Conservation (phyloP, 163 green algal genomes). For the Chlamydomonas reinhardtii region DNA sequence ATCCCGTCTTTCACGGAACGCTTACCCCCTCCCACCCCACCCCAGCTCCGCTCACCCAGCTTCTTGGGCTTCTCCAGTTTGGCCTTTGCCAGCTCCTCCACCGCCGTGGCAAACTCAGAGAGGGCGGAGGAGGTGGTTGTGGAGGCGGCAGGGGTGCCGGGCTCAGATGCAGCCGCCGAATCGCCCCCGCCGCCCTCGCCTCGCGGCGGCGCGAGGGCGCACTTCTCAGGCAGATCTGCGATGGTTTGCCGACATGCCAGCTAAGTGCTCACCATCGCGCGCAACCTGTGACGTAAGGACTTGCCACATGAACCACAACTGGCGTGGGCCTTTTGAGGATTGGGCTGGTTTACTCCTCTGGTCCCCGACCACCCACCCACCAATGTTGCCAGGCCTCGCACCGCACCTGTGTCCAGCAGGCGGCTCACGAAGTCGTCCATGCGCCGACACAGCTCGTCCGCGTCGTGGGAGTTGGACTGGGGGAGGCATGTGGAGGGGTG, state of each 20-base stretch:
- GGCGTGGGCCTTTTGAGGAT: no score
- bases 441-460: conserved; percentile 72
- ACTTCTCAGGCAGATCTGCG: conserved; percentile 44
- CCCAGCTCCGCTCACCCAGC: conserved; percentile 62
- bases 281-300: no score
- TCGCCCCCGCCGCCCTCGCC: neutral
- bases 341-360: no score
- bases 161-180: neutral
- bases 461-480: conserved; percentile 81
- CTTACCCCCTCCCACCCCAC: no score
- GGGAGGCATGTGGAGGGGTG: conserved; percentile 13
- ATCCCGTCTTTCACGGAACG: no score
- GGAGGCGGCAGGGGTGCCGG: neutral
- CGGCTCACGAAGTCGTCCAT: conserved; percentile 84
- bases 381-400: no score
- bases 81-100: conserved; percentile 86
- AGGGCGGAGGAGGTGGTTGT: neutral
- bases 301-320: no score
- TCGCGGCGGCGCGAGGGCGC: conserved; percentile 13
- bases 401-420: conserved; percentile 53
- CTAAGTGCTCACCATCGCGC: no score
- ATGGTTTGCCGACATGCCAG: no score
- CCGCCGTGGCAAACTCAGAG: conserved; percentile 71
- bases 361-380: no score
- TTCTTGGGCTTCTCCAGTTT: conserved; percentile 94